Evolutionary conservation across 1,139 yeast species (phyloP), one percentile per base, ranked within the genome.

Genomic region (Yamadazyma friedrichii): DNA sequence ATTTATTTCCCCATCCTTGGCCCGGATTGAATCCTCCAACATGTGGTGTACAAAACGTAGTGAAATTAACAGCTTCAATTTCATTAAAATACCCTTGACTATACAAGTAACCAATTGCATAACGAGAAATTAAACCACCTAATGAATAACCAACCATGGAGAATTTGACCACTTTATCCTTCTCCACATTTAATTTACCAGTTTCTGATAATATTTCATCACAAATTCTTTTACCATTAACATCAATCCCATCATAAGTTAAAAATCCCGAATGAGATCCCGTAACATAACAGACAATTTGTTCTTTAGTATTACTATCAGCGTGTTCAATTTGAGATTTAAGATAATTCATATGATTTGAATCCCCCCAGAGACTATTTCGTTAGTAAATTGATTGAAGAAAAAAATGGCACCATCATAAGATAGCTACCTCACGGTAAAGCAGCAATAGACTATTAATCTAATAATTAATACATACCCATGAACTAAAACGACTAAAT

Each of bases 221-320:
- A 1, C 86, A 80, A 4, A 86, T 84, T 30, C 95, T 67, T 42
- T 80, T 70, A 1, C 95, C 96, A 56, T 93, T 87, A 31, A 88
- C 80, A 51, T 87, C 95, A 27, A 88, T 80, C 1, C 96, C 96
- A 55, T 88, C 96, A 53, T 87, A 83, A 2, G 96, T 88, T 52
- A 78, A 74, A 57, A 80, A 85, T 5, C 79, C 78, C 15, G 81
- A 75, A 55, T 84, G 88, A 10, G 84, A 72, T 15, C 75, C 75
- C 0, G 93, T 75, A 35, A 79, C 70, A 54, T 82, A 78, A 9
- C 82, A 74, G 0, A 74, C 60, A 2, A 84, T 52, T 36, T 61
- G 54, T 38, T 69, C 70, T 9, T 58, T 42, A 28, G 51, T 42
- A 1, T 33, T 11, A 4, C 51, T 40, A 6, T 37, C 25, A 33